Evolutionary conservation across 179 eudicot species (phyloP), one percentile per base, ranked within the genome.

Genomic region (Kewa caespitosa): DNA sequence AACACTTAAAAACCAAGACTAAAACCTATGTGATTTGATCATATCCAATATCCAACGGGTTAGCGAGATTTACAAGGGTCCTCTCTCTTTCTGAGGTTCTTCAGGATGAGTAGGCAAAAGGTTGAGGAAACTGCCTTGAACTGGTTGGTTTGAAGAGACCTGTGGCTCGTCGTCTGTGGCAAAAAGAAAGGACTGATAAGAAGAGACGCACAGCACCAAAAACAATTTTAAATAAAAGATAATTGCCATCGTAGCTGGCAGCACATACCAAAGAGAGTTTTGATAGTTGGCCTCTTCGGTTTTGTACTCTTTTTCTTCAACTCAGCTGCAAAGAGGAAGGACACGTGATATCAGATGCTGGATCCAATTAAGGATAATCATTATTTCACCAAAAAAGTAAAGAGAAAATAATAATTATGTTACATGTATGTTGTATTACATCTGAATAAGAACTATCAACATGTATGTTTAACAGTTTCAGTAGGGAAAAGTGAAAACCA

Each of bases 291-390:
- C 80, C 94, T 85, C 80, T 88, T 91, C 48, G 90, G 79, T 79
- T 91, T 91, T 78, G 82, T 82, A 83, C 84, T 88, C 87, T 91
- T 91, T 85, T 89, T 91, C 91, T 87, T 91, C 82, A 91, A 79
- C 80, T 89, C 90, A 78, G 90, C 97, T 91, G 90, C 70, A 77
- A 67, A 73, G 64, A 37, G 32, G 34, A 77, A 23, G 38, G 46
- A 74, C n/a, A 55, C 41, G 39, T 63, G 34, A 25, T n/a, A 72
- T 54, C 64, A 70, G 46, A 54, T 48, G 31, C 22, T 36, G 33
- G 36, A n/a, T 8, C n/a, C 32, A 30, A 70, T 33, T 17, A 70
- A 31, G 50, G n/a, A 70, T 32, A 52, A 25, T 22, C 30, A 48
- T 6, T n/a, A 30, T 6, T 10, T 20, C 10, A 70, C 23, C 37